Conservation (phyloP, 345 rosid genomes). For the Syzygium grande region DNA sequence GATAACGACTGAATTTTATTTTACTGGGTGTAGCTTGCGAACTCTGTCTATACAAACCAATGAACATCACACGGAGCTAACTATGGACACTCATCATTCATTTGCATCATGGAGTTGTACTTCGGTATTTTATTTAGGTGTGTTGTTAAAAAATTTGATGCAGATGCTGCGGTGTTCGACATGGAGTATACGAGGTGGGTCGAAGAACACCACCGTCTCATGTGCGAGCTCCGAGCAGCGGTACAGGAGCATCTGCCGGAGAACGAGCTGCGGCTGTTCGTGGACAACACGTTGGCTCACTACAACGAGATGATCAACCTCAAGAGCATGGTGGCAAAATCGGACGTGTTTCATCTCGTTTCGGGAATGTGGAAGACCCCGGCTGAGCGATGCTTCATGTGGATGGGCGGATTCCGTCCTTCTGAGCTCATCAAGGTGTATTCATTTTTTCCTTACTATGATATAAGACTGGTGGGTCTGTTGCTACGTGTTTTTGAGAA, state of each 20-base stretch:
- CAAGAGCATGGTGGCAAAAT: conserved; percentile 64
- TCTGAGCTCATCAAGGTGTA: conserved; percentile 92
- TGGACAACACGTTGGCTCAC: conserved; percentile 74
- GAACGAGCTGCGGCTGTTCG: conserved; percentile 77
- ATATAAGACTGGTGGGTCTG: neutral
- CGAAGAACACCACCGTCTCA: conserved; percentile 78
- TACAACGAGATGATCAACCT: conserved; percentile 73
- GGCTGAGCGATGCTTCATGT: conserved; percentile 96
- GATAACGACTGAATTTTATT: neutral
- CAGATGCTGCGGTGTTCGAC: conserved; percentile 77
- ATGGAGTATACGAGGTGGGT: conserved; percentile 89
- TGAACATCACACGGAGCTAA: neutral
- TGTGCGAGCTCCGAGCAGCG: conserved; percentile 85
- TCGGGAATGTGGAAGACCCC: conserved; percentile 99
- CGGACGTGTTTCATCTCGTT: conserved; percentile 86
- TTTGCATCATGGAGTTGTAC: neutral
- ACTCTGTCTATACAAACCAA: neutral
- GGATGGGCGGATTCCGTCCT: conserved; percentile 98
- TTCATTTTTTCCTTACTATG: neutral
- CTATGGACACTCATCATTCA: neutral
- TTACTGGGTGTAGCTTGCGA: neutral
- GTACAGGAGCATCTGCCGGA: conserved; percentile 81
- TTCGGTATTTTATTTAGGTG: neutral
- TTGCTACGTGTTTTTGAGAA: neutral
- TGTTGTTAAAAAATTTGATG: neutral